Base-by-base conservation (phyloP, 768 basidiomycete species). In the Podaxis sp. region DNA sequence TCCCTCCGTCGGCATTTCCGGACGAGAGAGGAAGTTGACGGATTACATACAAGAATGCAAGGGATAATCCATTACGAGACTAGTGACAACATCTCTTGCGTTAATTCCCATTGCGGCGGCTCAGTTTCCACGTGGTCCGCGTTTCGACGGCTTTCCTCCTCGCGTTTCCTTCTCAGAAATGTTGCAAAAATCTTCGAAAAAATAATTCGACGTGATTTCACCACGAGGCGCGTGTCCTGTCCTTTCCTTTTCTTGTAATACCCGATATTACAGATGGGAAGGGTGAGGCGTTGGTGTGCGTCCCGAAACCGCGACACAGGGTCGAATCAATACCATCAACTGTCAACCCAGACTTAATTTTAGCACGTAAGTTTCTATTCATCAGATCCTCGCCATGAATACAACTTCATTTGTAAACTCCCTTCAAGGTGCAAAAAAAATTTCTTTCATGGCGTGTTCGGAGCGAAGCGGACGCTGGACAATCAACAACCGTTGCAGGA, bases 291-390 rank as follows among this genome's bases (percentile, higher is more conserved):
- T 20, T 13, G 12, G 22, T 26, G 4, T 50, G 24, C 3, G 4
- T 24, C 22, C 13, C 26, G 20, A 26, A 50, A 8, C 0, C 49
- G 12, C 24, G 3, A n/a, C 24, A 13, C 52, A 57, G 56, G 56
- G 56, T 44, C n/a, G 37, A 26, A 57, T 57, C 49, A 50, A 50
- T 12, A 24, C 24, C 22, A 50, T 4, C 40, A 20, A 41, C 24
- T 41, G 24, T 55, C 49, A 51, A 41, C 38, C 53, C 50, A 61
- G 38, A 26, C 4, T 52, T 40, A 38, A 38, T 24, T 11, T 61
- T 55, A 55, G 50, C 50, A 41, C 49, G 51, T 57, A 60, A 60
- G n/a, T 63, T 49, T 66, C 44, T 38, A 46, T 52, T 51, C 50
- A 51, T 36, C 20, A 12, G 13, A 44, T 36, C 52, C 52, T 48